These are phyloP conservation scores for Pulveroboletus ravenelii DNA, from an alignment of 768 basidiomycete genomes.

Conservation along the genomic window DNA sequence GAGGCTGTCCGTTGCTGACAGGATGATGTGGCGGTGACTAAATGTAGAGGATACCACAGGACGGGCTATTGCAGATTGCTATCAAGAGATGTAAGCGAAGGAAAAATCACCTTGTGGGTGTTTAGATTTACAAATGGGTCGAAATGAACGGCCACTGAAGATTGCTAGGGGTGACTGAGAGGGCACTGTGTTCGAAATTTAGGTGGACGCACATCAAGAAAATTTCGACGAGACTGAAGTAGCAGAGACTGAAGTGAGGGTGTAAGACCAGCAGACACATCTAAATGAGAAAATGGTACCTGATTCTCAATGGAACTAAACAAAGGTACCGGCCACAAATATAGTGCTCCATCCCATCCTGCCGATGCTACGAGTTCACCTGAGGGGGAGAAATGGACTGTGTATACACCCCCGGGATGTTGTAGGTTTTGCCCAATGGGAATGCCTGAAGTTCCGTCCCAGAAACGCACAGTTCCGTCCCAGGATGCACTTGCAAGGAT, in stretches of 20 bases:
- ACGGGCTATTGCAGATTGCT: not conserved
- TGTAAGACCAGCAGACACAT: too few species aligned
- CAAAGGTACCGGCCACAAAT: not conserved
- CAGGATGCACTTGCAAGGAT: too few species aligned
- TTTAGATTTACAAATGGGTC: not conserved
- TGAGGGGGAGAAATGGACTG: not conserved
- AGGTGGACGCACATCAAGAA: not conserved
- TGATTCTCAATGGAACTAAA: not conserved
- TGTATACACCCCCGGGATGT: fast-evolving
- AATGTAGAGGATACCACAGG: not conserved
- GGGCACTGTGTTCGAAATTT: too few species aligned
- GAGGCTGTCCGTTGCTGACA: not conserved
- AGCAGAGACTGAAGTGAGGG: not conserved
- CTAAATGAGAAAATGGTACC: not conserved
- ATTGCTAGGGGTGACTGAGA: conserved; percentile 23
- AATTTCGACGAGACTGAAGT: not conserved
- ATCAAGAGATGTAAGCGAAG: not conserved
- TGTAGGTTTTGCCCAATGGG: not conserved
- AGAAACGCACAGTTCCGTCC: conserved; percentile 6
- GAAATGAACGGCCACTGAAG: conserved; percentile 22
- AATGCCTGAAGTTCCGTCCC: not conserved
- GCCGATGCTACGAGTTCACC: conserved; percentile 1
- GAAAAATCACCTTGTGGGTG: not conserved
- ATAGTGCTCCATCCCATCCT: not conserved
- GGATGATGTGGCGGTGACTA: not conserved